These are phyloP conservation scores for Boletus pseudopeckii DNA, from an alignment of 768 basidiomycete species.

Conservation along the genomic window DNA sequence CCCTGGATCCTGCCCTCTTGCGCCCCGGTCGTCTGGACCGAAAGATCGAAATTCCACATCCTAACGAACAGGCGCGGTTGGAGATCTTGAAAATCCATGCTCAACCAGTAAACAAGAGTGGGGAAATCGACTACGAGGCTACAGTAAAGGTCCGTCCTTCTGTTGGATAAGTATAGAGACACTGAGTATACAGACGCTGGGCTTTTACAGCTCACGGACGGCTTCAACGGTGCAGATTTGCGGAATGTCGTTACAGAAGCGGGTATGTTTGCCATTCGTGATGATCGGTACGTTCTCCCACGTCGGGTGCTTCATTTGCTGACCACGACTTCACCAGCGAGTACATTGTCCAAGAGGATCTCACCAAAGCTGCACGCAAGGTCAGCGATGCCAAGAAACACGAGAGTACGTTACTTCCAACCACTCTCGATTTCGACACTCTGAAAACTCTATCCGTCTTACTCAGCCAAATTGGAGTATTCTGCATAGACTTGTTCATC, in stretches of 20 bases:
- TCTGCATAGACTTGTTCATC: conserved; percentile 30
- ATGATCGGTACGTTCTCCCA: conserved; percentile 65
- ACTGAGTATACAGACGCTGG: background rate
- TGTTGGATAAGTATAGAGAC: background rate
- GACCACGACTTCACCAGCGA: conserved; percentile 47
- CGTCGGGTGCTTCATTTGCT: background rate
- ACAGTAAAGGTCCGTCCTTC: conserved; percentile 75
- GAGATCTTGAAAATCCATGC: conserved; percentile 99
- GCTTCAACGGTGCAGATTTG: conserved; percentile 95
- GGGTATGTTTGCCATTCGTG: conserved; percentile 98
- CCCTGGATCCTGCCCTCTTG: conserved; percentile 92
- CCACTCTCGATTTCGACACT: background rate
- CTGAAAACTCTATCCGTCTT: background rate
- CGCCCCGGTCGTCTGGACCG: conserved; percentile 95
- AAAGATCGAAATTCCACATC: conserved; percentile 96
- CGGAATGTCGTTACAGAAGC: conserved; percentile 94
- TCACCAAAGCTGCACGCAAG: conserved; percentile 94
- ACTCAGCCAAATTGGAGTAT: conserved; percentile 43
- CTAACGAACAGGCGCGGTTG: conserved; percentile 92
- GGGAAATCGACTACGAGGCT: conserved; percentile 96
- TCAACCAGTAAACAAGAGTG: conserved; percentile 88
- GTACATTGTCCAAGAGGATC: conserved; percentile 90
- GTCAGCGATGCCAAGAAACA: conserved; percentile 97
- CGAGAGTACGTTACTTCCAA: conserved; percentile 63
- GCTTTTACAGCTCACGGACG: conserved; percentile 66